Evolutionary conservation across 2,329 filamentous ascomycete species (phyloP), one percentile per base, ranked within the genome.

Genomic region (Sporothrix protearum): DNA sequence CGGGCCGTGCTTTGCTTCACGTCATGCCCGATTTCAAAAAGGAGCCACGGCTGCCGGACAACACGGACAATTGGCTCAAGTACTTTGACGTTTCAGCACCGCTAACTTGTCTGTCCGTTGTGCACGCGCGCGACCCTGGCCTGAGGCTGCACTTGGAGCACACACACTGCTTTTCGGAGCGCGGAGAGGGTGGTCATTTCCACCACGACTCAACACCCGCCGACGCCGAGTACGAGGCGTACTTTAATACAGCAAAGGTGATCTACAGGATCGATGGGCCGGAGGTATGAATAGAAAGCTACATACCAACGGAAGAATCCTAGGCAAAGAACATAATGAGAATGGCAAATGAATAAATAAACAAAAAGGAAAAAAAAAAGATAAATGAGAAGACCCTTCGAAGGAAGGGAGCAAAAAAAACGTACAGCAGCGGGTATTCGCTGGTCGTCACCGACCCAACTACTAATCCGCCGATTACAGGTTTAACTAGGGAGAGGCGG

Each of bases 21-120:
- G 78, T 84, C n/a, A 84, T 83, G 82, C 82, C 82, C 0, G 82
- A 83, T 72, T 84, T 84, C 55, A 80, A 80, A 0, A 49, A 73
- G 0, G 72, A 77, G 22, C 76, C 79, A 0, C 68, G 53, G 12
- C 68, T 30, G 2, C 81, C 82, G 64, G 71, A 73, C 1, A 72
- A 77, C n/a, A 72, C 77, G 0, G 76, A 80, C 14, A 69, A 78
- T 2, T 84, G 82, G 82, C 73, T 84, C 53, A 79, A 76, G 0
- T 83, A 77, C 70, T 81, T 81, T 73, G 77, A 80, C 5, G 80
- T 79, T 55, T 75, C 77, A 2, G 78, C 77, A 1, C 81, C 79
- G 0, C 71, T 83, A 33, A 78, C 82, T 0, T 83, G 82, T 64
- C 73, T 84, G 71, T 79, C 76, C 16, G 81, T 83, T 0, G 75